Base-by-base conservation (phyloP, 176 grass and related monocot genomes). In the Lolium rigidum region DNA sequence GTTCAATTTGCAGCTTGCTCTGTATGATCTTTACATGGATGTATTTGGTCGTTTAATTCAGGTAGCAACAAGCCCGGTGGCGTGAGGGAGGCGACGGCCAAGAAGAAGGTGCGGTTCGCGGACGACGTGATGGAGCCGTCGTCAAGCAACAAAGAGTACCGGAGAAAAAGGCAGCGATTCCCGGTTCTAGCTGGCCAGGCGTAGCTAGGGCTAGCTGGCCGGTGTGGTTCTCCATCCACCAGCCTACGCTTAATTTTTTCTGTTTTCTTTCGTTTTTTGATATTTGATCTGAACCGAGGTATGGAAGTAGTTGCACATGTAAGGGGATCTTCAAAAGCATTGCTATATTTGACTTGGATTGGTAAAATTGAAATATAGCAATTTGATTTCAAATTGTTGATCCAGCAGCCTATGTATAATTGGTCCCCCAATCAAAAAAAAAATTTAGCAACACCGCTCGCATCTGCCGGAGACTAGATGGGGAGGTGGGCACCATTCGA, bases 91-190 rank as follows among this genome's bases (percentile, higher is more conserved):
- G 38, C 38, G 38, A 39, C 5, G 38, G 12, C n/a, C 18, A 79
- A n/a, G 69, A 97, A 94, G 90, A 91, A 94, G 82, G 95, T 97
- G 81, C 88, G 87, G 57, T 97, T 97, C 81, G 90, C 92, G 0
- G 88, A 86, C 10, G 88, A 94, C 48, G 84, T 93, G 84, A 84
- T 80, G 41, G 90, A 97, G 50, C 92, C 90, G 18, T 92, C 95
- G 10, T 86, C 86, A 8, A 85, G 91, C 78, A 89, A 82, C 41
- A 64, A 88, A 24, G 86, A 90, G 68, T 94, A 89, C 59, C 92
- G 95, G 28, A 50, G 75, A 47, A 46, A 41, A 47, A 21, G 69
- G 10, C 38, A 11, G 68, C 69, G 39, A 39, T 60, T 22, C 18
- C 9, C n/a, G 58, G 2, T 71, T 38, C 18, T 0, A 10, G 39